phyloP scores from a whole-genome alignment of 2,329 filamentous ascomycete genomes.

The Lecanicillium sp. region DNA sequence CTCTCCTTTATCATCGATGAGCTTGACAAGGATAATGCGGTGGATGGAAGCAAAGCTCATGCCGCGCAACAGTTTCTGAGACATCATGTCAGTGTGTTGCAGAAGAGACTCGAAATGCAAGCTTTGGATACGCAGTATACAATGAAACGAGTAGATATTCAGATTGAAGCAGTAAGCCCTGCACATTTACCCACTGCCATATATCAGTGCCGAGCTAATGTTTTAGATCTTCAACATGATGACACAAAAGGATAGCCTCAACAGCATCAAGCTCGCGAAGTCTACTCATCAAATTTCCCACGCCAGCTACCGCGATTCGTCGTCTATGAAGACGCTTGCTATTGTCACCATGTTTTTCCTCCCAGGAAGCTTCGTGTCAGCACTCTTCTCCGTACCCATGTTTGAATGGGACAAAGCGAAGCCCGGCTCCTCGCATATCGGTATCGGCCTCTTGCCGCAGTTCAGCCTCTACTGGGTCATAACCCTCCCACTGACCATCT shows the following conservation, averaged over 20 bases:
- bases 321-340: constrained; percentile 38
- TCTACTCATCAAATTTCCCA: constrained; percentile 28
- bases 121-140: constrained; percentile 30
- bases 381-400: constrained; percentile 32
- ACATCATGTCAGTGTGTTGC: constrained; percentile 25
- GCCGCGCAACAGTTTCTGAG: constrained; percentile 20
- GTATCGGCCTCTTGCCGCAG: constrained; percentile 28
- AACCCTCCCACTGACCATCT: constrained; percentile 32
- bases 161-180: constrained; percentile 30
- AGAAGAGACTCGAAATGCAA: constrained; percentile 30
- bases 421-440: constrained; percentile 19
- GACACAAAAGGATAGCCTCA: constrained; percentile 30
- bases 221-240: constrained; percentile 33
- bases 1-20: constrained; percentile 24
- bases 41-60: neutral
- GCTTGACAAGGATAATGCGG: constrained; percentile 4
- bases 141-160: constrained; percentile 32
- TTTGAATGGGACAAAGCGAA: constrained; percentile 29
- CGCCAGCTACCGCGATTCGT: constrained; percentile 34
- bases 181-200: neutral
- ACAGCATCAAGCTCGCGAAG: constrained; percentile 26
- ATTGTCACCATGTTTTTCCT: constrained; percentile 39
- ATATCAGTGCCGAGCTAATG: constrained; percentile 7
- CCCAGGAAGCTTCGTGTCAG: constrained; percentile 36
- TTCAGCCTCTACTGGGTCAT: constrained; percentile 36